A percentile compares a stretch with the other conserved stretches of the same genome.
These are phyloP conservation scores for Phytophthora pistaciae DNA, from an alignment of 352 stramenopile genomes.

Conservation along the genomic window DNA sequence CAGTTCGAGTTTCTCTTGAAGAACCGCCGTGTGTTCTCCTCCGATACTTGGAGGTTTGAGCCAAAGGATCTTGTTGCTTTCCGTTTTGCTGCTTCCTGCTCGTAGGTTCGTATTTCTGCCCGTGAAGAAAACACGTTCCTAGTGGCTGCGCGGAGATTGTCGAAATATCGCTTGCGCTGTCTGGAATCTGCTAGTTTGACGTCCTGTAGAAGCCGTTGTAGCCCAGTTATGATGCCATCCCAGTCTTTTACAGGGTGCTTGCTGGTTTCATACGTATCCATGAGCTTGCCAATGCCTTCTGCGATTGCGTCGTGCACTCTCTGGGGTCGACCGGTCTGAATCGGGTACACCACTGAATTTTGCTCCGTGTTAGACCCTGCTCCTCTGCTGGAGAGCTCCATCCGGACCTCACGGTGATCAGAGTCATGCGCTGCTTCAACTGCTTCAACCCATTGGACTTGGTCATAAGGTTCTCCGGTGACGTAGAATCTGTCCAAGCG, in stretches of 20 bases:
- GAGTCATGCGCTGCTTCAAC: neutral
- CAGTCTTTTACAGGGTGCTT: neutral
- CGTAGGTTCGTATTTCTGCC: neutral
- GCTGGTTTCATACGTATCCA: neutral
- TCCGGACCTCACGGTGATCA: neutral
- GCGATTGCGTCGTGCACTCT: neutral
- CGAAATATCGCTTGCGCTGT: neutral
- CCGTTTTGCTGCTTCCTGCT: neutral
- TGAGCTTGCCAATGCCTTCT: neutral
- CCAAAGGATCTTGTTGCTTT: neutral
- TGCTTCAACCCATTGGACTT: neutral
- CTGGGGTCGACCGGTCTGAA: neutral
- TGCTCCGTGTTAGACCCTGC: too few relatives aligned
- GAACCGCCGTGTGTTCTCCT: neutral
- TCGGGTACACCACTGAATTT: neutral
- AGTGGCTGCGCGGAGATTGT: neutral
- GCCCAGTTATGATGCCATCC: neutral
- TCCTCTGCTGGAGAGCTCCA: neutral
- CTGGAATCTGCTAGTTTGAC: neutral
- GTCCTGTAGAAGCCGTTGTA: neutral
- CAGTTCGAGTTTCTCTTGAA: neutral
- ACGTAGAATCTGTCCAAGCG: neutral
- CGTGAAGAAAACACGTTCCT: neutral
- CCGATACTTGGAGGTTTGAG: neutral
- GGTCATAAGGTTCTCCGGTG: neutral